These are phyloP conservation scores for Zygotorulaspora danielsina DNA, from an alignment of 805 yeast species.

Conservation along the genomic window DNA sequence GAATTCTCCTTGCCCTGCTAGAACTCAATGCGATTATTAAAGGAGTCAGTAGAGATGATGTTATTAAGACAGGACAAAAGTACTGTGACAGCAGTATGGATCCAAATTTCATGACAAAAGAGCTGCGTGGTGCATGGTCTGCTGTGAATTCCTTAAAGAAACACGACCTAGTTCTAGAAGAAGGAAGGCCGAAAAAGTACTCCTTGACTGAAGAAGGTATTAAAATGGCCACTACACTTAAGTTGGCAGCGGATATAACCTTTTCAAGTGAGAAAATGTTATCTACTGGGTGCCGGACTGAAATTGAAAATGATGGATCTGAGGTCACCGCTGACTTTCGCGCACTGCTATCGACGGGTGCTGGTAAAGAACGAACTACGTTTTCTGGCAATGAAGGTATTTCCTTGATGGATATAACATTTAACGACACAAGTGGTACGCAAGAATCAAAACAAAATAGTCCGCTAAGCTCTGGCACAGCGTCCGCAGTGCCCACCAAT, in stretches of 20 bases:
- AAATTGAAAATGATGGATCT: conserved; percentile 9
- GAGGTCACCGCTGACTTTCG: conserved; percentile 25
- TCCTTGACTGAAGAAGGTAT: conserved; percentile 67
- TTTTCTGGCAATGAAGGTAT: conserved; percentile 6
- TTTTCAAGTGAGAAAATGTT: conserved; percentile 26
- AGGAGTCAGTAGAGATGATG: conserved; percentile 64
- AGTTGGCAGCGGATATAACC: conserved; percentile 41
- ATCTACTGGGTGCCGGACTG: conserved; percentile 4
- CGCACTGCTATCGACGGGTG: conserved; percentile 11
- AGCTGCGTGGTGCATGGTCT: conserved; percentile 72
- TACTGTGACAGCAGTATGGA: conserved; percentile 57
- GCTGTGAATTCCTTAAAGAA: conserved; percentile 58
- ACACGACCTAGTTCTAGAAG: conserved; percentile 50
- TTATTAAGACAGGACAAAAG: conserved; percentile 49
- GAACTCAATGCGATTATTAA: conserved; percentile 41
- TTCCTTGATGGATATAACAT: conserved; percentile 21
- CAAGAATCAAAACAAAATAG: conserved; percentile 3
- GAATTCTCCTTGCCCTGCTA: conserved; percentile 60
- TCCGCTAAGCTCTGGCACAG: no score
- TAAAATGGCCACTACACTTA: conserved; percentile 54
- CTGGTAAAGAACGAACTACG: background rate
- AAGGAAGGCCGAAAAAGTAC: conserved; percentile 59
- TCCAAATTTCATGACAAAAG: conserved; percentile 55
- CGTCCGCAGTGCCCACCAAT: no score
- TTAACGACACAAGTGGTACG: conserved; percentile 6